Evolutionary conservation across 192 early-diverging fungal genomes (phyloP), one percentile per base, ranked within the genome.

Genomic region (Coemansia sp.): DNA sequence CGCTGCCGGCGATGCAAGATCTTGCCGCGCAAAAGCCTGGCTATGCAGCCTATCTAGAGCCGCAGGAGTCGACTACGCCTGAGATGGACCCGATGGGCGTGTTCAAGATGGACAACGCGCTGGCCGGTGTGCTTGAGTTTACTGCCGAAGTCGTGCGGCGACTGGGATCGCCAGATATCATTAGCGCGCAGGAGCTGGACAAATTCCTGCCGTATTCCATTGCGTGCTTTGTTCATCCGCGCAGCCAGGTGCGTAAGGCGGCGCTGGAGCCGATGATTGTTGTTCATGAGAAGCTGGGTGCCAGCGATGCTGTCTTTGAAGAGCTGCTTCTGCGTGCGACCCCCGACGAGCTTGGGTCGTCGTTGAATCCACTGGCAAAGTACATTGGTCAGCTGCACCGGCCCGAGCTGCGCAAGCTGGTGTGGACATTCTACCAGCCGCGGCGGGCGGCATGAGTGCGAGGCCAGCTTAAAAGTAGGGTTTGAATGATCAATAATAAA

Each of bases 81-180:
- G 70, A 56, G 7, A 55, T 76, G 54, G 79, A 81, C 23, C 79
- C 79, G 10, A 65, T 76, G 69, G 67, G 74, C 26, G 69, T 81
- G 46, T 69, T 68, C 49, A 62, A 57, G 21, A 81, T 81, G 79
- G 79, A 75, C 34, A 81, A 81, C 31, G 70, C 79, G 2, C 66
- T 81, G 66, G 79, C 79, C 6, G 69, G 73, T 1, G 74, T 81
- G 55, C 69, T 81, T 2, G 79, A 81, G 69, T 73, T 76, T 69
- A 63, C 50, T 17, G 73, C 72, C 22, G 73, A 75, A 38, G 73
- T 72, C 4, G 64, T 72, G 9, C 62, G 34, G 48, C 65, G 60
- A 9, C 60, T 81, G 52, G 40, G 62, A 8, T 63, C 72, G 19
- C 61, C 72, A 11, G 66, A 68, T 6, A 49, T 59, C 20, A 31